These are phyloP conservation scores for Mucor indicus DNA, from an alignment of 371 early-diverging fungal genomes.

Conservation along the genomic window DNA sequence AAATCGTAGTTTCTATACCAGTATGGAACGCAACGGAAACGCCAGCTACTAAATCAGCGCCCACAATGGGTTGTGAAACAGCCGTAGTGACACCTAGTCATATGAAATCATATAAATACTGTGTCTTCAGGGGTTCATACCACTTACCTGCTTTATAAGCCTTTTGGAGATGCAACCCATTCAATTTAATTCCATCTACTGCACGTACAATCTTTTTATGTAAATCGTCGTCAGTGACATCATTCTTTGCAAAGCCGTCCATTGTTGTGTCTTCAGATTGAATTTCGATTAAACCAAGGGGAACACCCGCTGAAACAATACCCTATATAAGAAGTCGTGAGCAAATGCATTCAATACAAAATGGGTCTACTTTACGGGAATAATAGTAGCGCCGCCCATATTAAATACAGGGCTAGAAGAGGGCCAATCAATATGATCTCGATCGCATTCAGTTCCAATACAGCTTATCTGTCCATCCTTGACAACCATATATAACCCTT, in stretches of 20 bases:
- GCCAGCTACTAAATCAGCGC: constrained; percentile 39
- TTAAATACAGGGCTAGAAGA: constrained; percentile 39
- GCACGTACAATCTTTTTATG: constrained; percentile 40
- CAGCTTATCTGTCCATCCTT: constrained; percentile 51
- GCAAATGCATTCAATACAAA: neutral
- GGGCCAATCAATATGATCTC: constrained; percentile 40
- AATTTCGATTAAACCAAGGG: constrained; percentile 60
- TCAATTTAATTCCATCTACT: constrained; percentile 61
- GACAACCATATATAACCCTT: constrained; percentile 43
- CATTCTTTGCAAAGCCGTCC: constrained; percentile 50
- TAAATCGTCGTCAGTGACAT: constrained; percentile 25
- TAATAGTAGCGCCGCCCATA: constrained; percentile 40
- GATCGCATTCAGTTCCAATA: constrained; percentile 47
- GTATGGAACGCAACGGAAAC: constrained; percentile 59
- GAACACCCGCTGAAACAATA: constrained; percentile 48
- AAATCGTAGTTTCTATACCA: constrained; percentile 43
- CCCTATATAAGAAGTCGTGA: constrained; percentile 23
- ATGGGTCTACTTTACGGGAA: constrained; percentile 26
- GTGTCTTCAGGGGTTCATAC: no score
- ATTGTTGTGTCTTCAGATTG: constrained; percentile 49
- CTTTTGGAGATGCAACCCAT: constrained; percentile 55
- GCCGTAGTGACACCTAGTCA: constrained; percentile 50
- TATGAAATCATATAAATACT: no score
- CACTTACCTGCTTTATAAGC: constrained; percentile 62
- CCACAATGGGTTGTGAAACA: constrained; percentile 51